Evolutionary conservation across 208 protist species (phyloP).

Genomic region (Leishmania turanica): DNA sequence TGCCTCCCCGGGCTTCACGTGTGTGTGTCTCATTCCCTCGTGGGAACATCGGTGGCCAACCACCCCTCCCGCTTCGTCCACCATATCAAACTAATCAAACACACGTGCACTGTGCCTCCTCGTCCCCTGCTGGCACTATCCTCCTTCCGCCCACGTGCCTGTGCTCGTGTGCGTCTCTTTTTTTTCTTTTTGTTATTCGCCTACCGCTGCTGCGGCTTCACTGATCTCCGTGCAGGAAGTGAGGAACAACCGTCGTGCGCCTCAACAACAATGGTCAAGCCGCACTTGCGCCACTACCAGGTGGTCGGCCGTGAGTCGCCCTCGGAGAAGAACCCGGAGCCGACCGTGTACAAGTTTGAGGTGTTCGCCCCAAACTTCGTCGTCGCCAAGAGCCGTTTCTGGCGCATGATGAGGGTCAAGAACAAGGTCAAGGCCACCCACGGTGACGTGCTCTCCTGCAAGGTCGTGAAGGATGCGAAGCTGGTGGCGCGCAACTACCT

Average conservation of each 20-base stretch:
- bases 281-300: conserved; percentile 93
- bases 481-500: conserved; percentile 98
- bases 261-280: conserved; percentile 67
- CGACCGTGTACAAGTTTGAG: conserved; percentile 98
- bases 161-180: not conserved
- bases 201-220: not conserved
- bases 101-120: not conserved
- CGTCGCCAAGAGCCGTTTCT: conserved; percentile 99
- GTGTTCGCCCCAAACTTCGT: conserved; percentile 99
- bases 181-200: not conserved
- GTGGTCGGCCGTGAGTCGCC: conserved; percentile 96
- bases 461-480: conserved; percentile 96
- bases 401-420: conserved; percentile 98
- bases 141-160: not conserved
- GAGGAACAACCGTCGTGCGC: conserved; percentile 6
- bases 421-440: conserved; percentile 98
- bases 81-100: not conserved
- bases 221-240: not conserved
- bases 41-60: not conserved
- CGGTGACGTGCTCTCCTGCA: conserved; percentile 96
- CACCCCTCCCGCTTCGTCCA: not conserved
- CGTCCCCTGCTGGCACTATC: not conserved
- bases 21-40: not conserved
- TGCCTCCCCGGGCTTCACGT: not conserved
- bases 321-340: conserved; percentile 90